Percentiles rank a stretch among this genome's conserved stretches.
These are phyloP conservation scores for Sclerotiophoma versabilis DNA, from an alignment of 2,329 filamentous ascomycete species.

Conservation along the genomic window DNA sequence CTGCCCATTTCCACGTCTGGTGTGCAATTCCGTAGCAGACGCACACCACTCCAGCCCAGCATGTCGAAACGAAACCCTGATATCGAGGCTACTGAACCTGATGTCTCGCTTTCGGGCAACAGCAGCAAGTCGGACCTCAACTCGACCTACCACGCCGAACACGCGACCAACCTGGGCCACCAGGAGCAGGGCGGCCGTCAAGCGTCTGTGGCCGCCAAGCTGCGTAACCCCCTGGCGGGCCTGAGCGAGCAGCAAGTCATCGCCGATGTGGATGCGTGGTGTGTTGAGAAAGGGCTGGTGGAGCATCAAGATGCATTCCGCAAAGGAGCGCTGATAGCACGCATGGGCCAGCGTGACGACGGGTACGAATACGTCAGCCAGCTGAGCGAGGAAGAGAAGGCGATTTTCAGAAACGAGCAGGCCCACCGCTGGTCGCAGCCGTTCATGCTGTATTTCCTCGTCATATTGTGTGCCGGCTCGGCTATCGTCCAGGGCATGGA, in stretches of 20 bases:
- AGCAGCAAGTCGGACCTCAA: constrained; percentile 36
- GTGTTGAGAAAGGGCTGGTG: constrained; percentile 56
- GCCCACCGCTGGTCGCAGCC: constrained; percentile 75
- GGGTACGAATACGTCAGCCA: constrained; percentile 58
- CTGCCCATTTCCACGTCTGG: background rate
- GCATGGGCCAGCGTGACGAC: constrained; percentile 55
- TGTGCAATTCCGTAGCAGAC: too few relatives aligned
- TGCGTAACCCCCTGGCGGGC: constrained; percentile 63
- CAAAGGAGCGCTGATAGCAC: constrained; percentile 60
- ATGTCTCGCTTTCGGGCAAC: constrained; percentile 23
- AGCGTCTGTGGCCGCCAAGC: constrained; percentile 37
- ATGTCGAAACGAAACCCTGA: constrained; percentile 36
- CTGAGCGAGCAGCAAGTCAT: constrained; percentile 62
- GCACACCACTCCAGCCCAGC: background rate
- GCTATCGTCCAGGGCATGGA: constrained; percentile 70
- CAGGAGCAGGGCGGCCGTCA: constrained; percentile 2
- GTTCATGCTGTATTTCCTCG: constrained; percentile 68
- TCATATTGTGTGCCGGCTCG: constrained; percentile 70
- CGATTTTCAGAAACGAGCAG: constrained; percentile 66
- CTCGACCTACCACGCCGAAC: constrained; percentile 28
- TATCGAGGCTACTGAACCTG: constrained; percentile 37
- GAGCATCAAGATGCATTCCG: constrained; percentile 58
- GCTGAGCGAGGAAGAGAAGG: constrained; percentile 62
- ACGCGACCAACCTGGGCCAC: constrained; percentile 18
- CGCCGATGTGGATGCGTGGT: constrained; percentile 63